Evolutionary conservation across 2,329 filamentous ascomycete species (phyloP), one percentile per base, ranked within the genome.

Genomic region (Camptophora hylomeconis): DNA sequence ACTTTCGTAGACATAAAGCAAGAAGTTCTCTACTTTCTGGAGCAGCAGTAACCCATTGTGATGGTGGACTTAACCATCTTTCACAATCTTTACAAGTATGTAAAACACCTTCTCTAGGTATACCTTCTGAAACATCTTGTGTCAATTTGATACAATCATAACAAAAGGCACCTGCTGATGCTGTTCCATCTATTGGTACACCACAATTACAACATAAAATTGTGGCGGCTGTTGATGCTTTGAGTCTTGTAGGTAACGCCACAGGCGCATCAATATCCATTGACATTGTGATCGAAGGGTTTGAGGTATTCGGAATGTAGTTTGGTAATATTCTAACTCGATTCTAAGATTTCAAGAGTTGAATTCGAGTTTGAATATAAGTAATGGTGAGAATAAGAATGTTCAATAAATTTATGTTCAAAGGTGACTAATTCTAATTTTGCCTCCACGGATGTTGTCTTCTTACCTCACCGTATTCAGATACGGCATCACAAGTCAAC

Each of bases 141-240:
- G 84, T 92, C 45, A 92, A 72, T 56, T 92, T 93, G 52, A 95
- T 75, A 57, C 89, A 95, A 64, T 95, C 87, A 56, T 83, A 83
- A 62, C 89, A 98, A 33, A 94, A 75, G 21, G 89, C 86, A 38
- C 84, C 84, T 30, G 80, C 76, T 15, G 81, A 68, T 9, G 75
- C 73, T 11, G 84, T 93, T 55, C 89, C 89, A 57, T 94, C 86
- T 48, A 98, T 93, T 20, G 87, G 78, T 36, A 82, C 84, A 50
- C 87, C 89, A 57, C 89, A 98, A 67, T 95, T 93, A 64, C 83
- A 93, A 60, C 89, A 98, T 34, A 98, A 79, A 51, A 95, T 93
- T n/a, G 75, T 81, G 35, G 15, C 43, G 51, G 48, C 35, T 54
- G 51, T 32, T 33, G 32, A 17, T 31, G 31, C 30, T 20, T 32